phyloP scores from a whole-genome alignment of 2,329 filamentous ascomycete genomes.

The Ceratocystis cubensis region DNA sequence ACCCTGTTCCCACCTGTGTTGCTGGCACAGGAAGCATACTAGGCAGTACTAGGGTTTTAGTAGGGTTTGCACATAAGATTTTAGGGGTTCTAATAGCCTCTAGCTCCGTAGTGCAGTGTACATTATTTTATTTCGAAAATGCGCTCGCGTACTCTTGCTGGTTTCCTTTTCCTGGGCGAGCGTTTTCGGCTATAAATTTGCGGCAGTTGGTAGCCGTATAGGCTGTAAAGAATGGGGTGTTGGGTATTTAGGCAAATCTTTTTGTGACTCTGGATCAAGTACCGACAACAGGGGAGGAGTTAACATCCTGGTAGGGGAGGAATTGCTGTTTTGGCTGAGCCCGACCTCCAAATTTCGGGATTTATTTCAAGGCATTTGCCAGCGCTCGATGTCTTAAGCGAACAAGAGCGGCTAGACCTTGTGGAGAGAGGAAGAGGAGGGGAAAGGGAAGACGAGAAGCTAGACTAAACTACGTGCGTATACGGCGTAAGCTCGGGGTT shows the following conservation, averaged over 20 bases:
- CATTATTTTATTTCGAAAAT: background rate
- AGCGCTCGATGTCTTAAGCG: background rate
- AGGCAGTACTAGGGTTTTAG: background rate
- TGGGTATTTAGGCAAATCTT: background rate
- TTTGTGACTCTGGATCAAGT: background rate
- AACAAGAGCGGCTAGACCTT: background rate
- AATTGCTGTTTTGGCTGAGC: background rate
- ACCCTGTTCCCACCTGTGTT: conserved; percentile 16
- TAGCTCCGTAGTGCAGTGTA: background rate
- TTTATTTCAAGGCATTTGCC: background rate
- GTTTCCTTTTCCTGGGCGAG: background rate
- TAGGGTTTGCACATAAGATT: background rate
- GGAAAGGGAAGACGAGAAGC: background rate
- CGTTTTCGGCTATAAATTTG: background rate
- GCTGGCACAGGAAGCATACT: conserved; percentile 15
- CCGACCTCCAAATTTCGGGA: background rate
- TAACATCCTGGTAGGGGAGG: background rate
- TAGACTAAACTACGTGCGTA: background rate
- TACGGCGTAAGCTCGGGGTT: conserved; percentile 4
- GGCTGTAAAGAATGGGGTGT: background rate
- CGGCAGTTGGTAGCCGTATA: background rate
- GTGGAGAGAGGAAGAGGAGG: background rate
- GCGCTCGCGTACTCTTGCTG: background rate
- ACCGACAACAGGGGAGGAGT: background rate
- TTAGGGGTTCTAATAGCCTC: background rate